phyloP scores from a whole-genome alignment of 2,329 filamentous ascomycete species.

The Chrysosphaeria jannelii region DNA sequence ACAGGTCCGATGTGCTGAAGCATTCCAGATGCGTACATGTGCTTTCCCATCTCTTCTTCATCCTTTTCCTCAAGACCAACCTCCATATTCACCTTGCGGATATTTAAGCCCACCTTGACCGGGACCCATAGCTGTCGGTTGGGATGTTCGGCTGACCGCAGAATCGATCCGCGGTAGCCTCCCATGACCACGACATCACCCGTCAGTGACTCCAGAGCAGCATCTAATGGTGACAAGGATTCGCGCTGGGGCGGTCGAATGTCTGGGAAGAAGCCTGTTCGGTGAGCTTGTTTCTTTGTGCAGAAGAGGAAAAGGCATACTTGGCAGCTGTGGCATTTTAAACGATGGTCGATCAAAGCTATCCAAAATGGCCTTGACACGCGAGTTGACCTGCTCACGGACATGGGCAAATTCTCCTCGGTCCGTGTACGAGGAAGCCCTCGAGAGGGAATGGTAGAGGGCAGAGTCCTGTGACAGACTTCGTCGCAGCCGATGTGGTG shows the following conservation, averaged over 20 bases:
- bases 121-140: constrained; percentile 84
- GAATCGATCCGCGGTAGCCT: constrained; percentile 69
- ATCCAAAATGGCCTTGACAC: constrained; percentile 72
- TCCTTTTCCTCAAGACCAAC: constrained; percentile 58
- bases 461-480: constrained; percentile 53
- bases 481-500: constrained; percentile 15
- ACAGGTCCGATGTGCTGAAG: constrained; percentile 76
- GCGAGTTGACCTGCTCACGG: constrained; percentile 59
- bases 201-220: constrained; percentile 32
- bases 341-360: constrained; percentile 55
- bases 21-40: constrained; percentile 66
- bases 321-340: constrained; percentile 32
- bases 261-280: constrained; percentile 7
- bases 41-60: constrained; percentile 54
- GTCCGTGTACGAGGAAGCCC: constrained; percentile 59
- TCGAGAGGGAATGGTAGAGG: constrained; percentile 43
- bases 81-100: constrained; percentile 74
- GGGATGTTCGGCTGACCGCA: constrained; percentile 54
- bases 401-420: constrained; percentile 55
- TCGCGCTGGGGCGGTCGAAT: constrained; percentile 1
- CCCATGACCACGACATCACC: constrained; percentile 75
- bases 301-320: constrained; percentile 5
- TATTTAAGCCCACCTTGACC: constrained; percentile 71
- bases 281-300: background rate
- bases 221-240: constrained; percentile 10